Conservation (phyloP, 768 basidiomycete genomes). For the Macrocybe gigantea region DNA sequence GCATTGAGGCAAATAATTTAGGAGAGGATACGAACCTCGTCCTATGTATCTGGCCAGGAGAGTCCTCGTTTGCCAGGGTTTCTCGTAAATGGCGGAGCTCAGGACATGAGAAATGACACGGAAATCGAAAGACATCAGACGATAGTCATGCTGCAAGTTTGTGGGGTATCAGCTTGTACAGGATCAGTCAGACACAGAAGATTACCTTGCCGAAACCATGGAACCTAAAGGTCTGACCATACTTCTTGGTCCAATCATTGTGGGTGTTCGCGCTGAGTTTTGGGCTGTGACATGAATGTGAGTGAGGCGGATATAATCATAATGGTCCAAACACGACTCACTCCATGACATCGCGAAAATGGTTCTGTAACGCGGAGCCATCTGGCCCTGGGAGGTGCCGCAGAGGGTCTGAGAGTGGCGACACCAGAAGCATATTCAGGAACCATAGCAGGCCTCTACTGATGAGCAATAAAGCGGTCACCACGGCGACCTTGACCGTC, state of each 20-base stretch:
- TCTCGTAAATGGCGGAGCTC: constrained; percentile 42
- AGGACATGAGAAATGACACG: constrained; percentile 43
- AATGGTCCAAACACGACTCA: constrained; percentile 17
- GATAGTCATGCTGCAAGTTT: constrained; percentile 39
- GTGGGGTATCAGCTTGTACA: not conserved
- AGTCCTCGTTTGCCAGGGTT: constrained; percentile 50
- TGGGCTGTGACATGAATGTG: constrained; percentile 28
- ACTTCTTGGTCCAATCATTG: constrained; percentile 35
- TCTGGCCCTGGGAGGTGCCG: constrained; percentile 41
- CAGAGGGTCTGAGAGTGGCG: constrained; percentile 44
- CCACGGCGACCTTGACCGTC: constrained; percentile 18
- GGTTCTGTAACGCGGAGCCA: constrained; percentile 34
- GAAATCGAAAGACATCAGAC: constrained; percentile 48
- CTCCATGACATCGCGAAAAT: constrained; percentile 42
- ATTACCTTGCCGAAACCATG: constrained; percentile 48
- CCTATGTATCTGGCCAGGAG: constrained; percentile 45
- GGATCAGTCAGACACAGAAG: not conserved
- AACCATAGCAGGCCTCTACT: constrained; percentile 33
- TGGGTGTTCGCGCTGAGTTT: constrained; percentile 32
- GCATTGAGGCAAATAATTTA: not conserved
- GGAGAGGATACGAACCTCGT: constrained; percentile 25
- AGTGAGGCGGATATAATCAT: not conserved
- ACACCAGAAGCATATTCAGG: constrained; percentile 34
- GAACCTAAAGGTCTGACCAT: constrained; percentile 47
- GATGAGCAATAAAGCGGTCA: constrained; percentile 24